Evolutionary conservation across 192 early-diverging fungal species (phyloP), one percentile per base, ranked within the genome.

Genomic region (Entomortierella chlamydospora): DNA sequence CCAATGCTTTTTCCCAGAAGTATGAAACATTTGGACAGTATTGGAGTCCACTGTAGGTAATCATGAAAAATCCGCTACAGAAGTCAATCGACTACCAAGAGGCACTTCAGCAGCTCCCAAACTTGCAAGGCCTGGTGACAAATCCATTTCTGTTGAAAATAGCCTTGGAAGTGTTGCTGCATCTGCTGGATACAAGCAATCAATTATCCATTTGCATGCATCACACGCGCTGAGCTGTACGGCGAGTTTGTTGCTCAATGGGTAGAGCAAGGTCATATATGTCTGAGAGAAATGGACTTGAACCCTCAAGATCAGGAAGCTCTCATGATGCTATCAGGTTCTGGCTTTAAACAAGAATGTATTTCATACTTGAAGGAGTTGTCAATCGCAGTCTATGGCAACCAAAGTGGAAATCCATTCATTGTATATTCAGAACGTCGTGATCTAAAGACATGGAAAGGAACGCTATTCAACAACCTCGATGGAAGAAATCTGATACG

Each of bases 131-230:
- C 0, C 66, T 68, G 20, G 57, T 68, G 23, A 58, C 26, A 37
- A 68, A 59, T 54, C 66, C 66, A 5, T 68, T 68, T 31, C 66
- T 68, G 43, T 17, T 68, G 56, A 47, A 4, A 25, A 13, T 68
- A 22, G 57, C 57, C 5, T 30, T 68, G 39, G 8, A 25, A 15
- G 55, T 57, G 5, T 33, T 68, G 9, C 66, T 55, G 25, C 10
- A 23, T 23, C 17, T 68, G 4, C 43, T 68, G 23, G 31, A 58
- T 29, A 13, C 45, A 20, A 37, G 9, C 5, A n/a, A 23, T 34
- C 29, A 57, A 68, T 0, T 41, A 58, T 5, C 30, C 56, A 0
- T 1, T 10, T 2, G 25, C 33, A 31, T 13, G n/a, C 4, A 56
- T 68, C 29, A 57, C 66, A 4, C 30, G 66, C 2, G 66, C 58